Evolutionary conservation across 257 asterid genomes (phyloP), one percentile per base, ranked within the genome.

Genomic region (Solanum ossicruentum): DNA sequence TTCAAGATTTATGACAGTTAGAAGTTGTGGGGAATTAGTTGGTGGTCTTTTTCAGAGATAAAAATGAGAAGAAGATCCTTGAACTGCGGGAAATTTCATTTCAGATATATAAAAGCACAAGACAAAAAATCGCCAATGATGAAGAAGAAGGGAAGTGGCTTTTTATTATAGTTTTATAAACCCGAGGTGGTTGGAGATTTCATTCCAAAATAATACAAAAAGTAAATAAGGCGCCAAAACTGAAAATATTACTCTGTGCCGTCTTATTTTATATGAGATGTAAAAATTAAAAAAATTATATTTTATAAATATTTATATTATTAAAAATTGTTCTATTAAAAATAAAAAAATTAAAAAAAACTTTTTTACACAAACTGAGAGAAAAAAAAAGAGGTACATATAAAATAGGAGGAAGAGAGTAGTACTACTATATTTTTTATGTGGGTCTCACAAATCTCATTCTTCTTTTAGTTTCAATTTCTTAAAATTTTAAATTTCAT

Each of bases 31-130:
- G 12, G 36, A 47, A 55, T 13, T 52, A 78, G 66, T 79, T 54
- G 43, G 21, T 28, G 47, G 54, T 54, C 8, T 9, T 54, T 3
- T 54, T 82, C 26, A 43, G 60, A 43, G 57, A 49, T 82, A 10
- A 32, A 12, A 36, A 39, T 16, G 70, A 61, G 78, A 55, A 7
- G 43, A 51, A 85, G 89, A 88, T 89, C 90, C 95, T 91, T 32
- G 84, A 83, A 87, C 57, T 83, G 88, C 92, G 92, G 91, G 72
- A 61, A 28, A 9, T 60, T n/a, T 77, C 21, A 84, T 45, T 63
- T 43, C 5, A 45, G 63, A 28, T 1, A 32, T 15, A 45, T 11
- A 51, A 51, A 51, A 63, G 41, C 13, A 32, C n/a, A n/a, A 71
- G 13, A 47, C 12, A 12, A 3, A 5, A 15, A 47, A 39, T 12